Evolutionary conservation across 345 rosid species (phyloP).

Genomic region (Populus ilicifolia): DNA sequence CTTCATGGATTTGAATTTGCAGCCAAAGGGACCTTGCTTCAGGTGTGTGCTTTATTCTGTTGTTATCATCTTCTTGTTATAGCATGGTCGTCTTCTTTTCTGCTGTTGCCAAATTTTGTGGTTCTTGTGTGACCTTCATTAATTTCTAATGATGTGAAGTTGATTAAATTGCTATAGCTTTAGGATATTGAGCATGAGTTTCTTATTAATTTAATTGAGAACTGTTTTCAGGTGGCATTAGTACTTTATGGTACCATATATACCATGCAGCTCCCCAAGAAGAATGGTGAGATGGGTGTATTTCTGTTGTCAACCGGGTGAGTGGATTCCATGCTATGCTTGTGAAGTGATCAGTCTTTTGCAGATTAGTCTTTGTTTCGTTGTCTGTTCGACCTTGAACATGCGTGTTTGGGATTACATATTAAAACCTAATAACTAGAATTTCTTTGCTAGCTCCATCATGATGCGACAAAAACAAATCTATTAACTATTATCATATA

Average conservation of each 20-base stretch:
- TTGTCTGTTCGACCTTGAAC: constrained; percentile 63
- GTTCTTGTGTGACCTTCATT: not conserved
- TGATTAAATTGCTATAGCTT: not conserved
- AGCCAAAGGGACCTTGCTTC: not conserved
- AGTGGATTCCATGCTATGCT: constrained; percentile 48
- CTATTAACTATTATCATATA: too few relatives aligned
- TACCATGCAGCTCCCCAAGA: not conserved
- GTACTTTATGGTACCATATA: not conserved
- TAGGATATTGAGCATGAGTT: not conserved
- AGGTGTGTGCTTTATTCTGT: not conserved
- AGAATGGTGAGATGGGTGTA: not conserved
- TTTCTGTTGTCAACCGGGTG: constrained; percentile 23
- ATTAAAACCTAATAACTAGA: constrained; percentile 8
- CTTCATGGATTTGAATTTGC: not conserved
- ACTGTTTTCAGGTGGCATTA: constrained; percentile 6
- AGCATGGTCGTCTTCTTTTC: not conserved
- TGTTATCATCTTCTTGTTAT: not conserved
- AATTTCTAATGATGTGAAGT: not conserved
- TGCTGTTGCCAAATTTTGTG: not conserved
- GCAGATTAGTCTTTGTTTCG: constrained; percentile 36
- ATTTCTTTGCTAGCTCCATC: not conserved
- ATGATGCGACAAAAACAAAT: not conserved
- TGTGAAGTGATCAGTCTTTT: constrained; percentile 44
- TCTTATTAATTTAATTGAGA: not conserved
- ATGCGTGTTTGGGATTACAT: not conserved